Conservation (phyloP, 805 yeast genomes). For the Pichia scutulata region DNA sequence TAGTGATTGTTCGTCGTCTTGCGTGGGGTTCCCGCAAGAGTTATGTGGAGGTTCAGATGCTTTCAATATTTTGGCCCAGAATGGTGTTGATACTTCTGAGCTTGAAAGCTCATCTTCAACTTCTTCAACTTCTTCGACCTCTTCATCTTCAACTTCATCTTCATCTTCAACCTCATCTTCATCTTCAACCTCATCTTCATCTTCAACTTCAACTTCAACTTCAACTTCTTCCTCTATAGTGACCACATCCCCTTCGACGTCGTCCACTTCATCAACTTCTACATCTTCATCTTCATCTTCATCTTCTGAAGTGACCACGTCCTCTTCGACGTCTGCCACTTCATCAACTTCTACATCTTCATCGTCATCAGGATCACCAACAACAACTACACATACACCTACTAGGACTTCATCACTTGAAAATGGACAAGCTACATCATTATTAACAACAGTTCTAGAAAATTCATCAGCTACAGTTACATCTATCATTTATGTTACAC, state of each 20-base stretch:
- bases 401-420: constrained; percentile 7
- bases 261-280: constrained; percentile 7
- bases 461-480: constrained; percentile 21
- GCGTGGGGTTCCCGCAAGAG: constrained; percentile 58
- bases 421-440: constrained; percentile 3
- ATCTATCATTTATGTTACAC: constrained; percentile 23
- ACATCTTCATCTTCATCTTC: constrained; percentile 7
- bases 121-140: constrained; percentile 10
- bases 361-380: not conserved
- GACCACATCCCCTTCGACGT: no score
- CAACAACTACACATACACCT: constrained; percentile 6
- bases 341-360: not conserved
- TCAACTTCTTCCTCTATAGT: constrained; percentile 2
- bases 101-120: not conserved
- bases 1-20: constrained; percentile 35
- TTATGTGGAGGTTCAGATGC: constrained; percentile 50
- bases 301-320: not conserved
- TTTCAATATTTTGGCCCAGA: constrained; percentile 35
- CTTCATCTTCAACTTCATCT: constrained; percentile 1
- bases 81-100: not conserved
- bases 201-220: constrained; percentile 1
- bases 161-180: not conserved
- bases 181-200: constrained; percentile 14
- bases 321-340: not conserved
- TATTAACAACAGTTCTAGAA: constrained; percentile 12